Evolutionary conservation across 495 filamentous ascomycete species (phyloP), one percentile per base, ranked within the genome.

Genomic region (Xylaria grammica): DNA sequence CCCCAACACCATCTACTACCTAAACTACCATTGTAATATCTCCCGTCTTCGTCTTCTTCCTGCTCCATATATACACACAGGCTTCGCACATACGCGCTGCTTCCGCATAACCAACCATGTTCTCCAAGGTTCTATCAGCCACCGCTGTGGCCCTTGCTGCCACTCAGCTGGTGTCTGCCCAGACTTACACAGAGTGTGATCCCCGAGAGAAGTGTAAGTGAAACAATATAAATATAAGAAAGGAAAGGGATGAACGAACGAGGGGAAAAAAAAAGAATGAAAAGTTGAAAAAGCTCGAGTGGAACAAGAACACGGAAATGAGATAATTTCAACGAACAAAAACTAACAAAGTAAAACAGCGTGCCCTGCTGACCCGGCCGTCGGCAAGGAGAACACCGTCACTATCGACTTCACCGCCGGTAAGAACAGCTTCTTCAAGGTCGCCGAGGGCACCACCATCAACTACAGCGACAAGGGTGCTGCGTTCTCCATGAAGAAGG

Each of bases 401-500:
- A 87, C 90, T 68, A 90, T 92, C 77, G 92, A 96, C 81, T 96
- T 97, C 77, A 89, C 89, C 46, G 77, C 85, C 69, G 91, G 92
- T 65, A 82, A 86, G 66, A 87, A 75, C 72, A 70, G 72, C 62
- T 87, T 87, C 63, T 95, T 96, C 77, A 87, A 86, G 17, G 72
- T 82, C 9, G 80, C 84, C 46, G 89, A 87, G 59, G 86, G 82
- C 53, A 86, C 90, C 45, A 84, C 72, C 22, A 75, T 90, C 44
- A 78, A 69, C 29, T 87, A 91, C 38, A 91, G 90, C 73, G 80
- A 79, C 62, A 81, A 84, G 30, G 93, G 94, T 29, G 91, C 86
- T 46, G 82, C 82, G 13, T 95, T 96, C 79, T 90, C 87, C 40
- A 89, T 97, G 65, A 79, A 84, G 65, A 85, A 90, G 70, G 80